Base-by-base conservation (phyloP, 768 basidiomycete genomes). In the Suillus spraguei region DNA sequence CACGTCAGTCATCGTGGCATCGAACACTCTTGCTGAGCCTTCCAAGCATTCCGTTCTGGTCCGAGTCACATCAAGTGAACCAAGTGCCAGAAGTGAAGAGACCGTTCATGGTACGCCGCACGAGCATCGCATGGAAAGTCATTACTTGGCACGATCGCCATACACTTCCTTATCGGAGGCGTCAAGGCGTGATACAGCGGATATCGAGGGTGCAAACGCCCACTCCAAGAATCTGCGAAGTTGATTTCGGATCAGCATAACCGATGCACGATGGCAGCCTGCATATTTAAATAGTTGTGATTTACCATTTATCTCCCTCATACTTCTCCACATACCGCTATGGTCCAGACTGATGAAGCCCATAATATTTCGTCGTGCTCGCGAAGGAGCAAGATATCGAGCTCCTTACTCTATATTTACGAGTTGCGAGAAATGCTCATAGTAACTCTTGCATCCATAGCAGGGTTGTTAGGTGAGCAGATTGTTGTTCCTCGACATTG, bases 391-490 rank as follows among this genome's bases (percentile, higher is more conserved):
- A 39, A 7, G 55, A 39, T 24, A 22, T 39, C 17, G 60, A 65
- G 28, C 46, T 59, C 70, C 69, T 35, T 77, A 78, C 65, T 85
- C 81, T 62, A 75, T 85, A 39, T 89, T 81, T 68, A 81, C 83
- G 0, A 68, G 67, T 5, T 64, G 69, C 5, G 87, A 89, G 68
- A 89, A 89, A 76, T 89, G 87, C 74, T 82, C 44, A 85, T 90
- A 44, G 87, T 90, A 1, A 66, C 71, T 36, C 76, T 89, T 41
- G 79, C 82, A n/a, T 78, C 83, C 0, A 78, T 84, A 61, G 86
- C 86, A 4, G 87, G 82, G 0, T 53, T 87, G 2, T 89, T 72
- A 90, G 88, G 88, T 80, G 46, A 39, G 41, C 24, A 56, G 14
- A 38, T 38, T 9, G 38, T 17, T 39, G 36, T n/a, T 38, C 20